A percentile compares a stretch with the other conserved stretches of the same genome.
phyloP scores from a whole-genome alignment of 495 filamentous ascomycete genomes.

The Lepidopterella palustris region DNA sequence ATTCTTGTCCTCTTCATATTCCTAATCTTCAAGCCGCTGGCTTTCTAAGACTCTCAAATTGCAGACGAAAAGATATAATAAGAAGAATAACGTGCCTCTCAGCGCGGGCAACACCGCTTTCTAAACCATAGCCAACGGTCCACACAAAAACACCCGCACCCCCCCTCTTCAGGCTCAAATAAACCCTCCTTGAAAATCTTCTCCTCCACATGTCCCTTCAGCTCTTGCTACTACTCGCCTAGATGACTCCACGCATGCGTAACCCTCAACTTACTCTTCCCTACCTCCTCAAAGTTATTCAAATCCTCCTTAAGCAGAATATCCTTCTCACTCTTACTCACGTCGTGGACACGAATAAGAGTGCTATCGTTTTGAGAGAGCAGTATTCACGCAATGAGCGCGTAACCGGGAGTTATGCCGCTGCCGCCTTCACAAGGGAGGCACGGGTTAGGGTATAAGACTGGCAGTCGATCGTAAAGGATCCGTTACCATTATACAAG shows the following conservation, averaged over 20 bases:
- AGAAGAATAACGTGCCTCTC: conserved; percentile 14
- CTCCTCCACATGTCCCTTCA: conserved; percentile 32
- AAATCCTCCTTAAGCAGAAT: conserved; percentile 32
- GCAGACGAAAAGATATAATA: background rate
- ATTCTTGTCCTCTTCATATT: conserved; percentile 32
- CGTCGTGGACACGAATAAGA: conserved; percentile 33
- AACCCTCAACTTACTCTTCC: conserved; percentile 33
- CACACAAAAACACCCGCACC: conserved; percentile 32
- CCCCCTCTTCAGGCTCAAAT: conserved; percentile 29
- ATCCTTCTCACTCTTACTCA: conserved; percentile 40
- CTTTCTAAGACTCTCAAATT: conserved; percentile 15
- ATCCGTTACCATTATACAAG: conserved; percentile 22
- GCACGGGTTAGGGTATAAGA: background rate
- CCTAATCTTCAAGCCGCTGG: conserved; percentile 17
- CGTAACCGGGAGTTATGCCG: conserved; percentile 35
- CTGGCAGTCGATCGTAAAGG: conserved; percentile 12
- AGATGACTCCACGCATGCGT: conserved; percentile 35
- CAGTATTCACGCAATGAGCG: conserved; percentile 33
- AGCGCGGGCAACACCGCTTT: conserved; percentile 35
- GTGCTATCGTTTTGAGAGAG: conserved; percentile 20
- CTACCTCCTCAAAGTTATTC: conserved; percentile 27
- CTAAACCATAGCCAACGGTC: conserved; percentile 37
- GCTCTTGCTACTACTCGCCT: conserved; percentile 31
- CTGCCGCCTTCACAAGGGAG: conserved; percentile 9
- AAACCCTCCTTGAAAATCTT: conserved; percentile 30